phyloP scores from a whole-genome alignment of 2,329 filamentous ascomycete genomes.

The Colletotrichum spaethianum region DNA sequence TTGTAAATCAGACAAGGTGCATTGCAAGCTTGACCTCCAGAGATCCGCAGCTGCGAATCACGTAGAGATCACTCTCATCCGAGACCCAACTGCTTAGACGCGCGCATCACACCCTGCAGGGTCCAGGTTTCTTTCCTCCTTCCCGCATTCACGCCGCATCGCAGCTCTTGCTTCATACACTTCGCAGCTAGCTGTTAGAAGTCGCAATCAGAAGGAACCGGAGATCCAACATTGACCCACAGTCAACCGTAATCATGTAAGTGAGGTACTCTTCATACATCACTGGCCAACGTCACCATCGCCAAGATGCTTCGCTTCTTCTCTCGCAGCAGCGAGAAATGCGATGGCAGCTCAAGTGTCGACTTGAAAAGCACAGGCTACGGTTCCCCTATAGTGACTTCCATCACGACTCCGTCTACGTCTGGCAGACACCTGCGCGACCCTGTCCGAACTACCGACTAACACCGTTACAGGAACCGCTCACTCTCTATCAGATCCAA shows the following conservation, averaged over 20 bases:
- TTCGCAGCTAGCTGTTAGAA: background rate
- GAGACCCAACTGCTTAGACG: background rate
- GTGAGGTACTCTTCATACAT: slow-evolving; percentile 14
- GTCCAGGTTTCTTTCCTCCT: slow-evolving; percentile 11
- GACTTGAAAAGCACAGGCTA: background rate
- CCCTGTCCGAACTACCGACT: background rate
- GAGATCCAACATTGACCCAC: background rate
- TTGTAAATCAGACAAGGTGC: background rate
- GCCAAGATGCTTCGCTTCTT: slow-evolving; percentile 34
- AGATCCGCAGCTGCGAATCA: slow-evolving; percentile 6
- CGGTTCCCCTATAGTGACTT: background rate
- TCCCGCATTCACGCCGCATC: slow-evolving; percentile 1
- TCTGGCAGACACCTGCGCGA: background rate
- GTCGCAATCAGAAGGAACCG: background rate
- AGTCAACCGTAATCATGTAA: slow-evolving; percentile 28
- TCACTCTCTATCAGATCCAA: slow-evolving; percentile 81
- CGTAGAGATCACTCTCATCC: background rate
- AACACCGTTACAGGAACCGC: slow-evolving; percentile 71
- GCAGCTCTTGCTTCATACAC: background rate
- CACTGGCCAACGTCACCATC: background rate
- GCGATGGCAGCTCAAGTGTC: background rate
- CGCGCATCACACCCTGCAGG: slow-evolving; percentile 5
- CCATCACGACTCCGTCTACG: slow-evolving; percentile 3
- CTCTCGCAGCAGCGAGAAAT: slow-evolving; percentile 24
- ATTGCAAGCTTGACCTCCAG: slow-evolving; percentile 9